Base-by-base conservation (phyloP, 441 rosid species). In the Populus tomentosa region DNA sequence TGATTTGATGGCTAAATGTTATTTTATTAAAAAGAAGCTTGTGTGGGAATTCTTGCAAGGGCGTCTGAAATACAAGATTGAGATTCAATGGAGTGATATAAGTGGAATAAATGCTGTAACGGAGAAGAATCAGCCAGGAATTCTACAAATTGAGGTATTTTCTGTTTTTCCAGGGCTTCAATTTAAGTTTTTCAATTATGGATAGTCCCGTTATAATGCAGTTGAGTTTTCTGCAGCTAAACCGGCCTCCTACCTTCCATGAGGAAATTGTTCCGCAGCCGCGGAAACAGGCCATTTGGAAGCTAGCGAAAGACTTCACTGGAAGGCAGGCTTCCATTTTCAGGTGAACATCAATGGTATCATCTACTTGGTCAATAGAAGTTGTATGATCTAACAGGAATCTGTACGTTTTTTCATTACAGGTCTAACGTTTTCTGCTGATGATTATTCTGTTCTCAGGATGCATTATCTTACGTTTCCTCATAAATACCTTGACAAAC, bases 211-310 rank as follows among this genome's bases (percentile, higher is more conserved):
- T n/a, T n/a, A n/a, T n/a, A n/a, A n/a, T n/a, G n/a, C n/a, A n/a
- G n/a, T n/a, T n/a, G n/a, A n/a, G n/a, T n/a, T n/a, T n/a, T n/a
- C n/a, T n/a, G n/a, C n/a, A n/a, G n/a, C n/a, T n/a, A n/a, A n/a
- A n/a, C n/a, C n/a, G n/a, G n/a, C n/a, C n/a, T n/a, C n/a, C n/a
- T n/a, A n/a, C n/a, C n/a, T 88, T 88, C 69, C 69, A 75, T 13
- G 79, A 50, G 7, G 94, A 90, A 81, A 78, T 33, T 38, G 84
- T 87, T 77, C 92, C 89, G 10, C 84, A 85, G 68, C 92, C 94
- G 67, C 85, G 88, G 74, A 89, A 86, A 74, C 94, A 90, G 24
- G 84, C 90, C 2, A 74, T 81, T 24, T 89, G 94, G 94, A 75
- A 13, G 73, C 14, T 68, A 9, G 71, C 85, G n/a, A n/a, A 72